A percentile compares a stretch with the other conserved stretches of the same genome.
These are phyloP conservation scores for Ophiosphaerella korrae DNA, from an alignment of 2,329 filamentous ascomycete species.

Conservation along the genomic window DNA sequence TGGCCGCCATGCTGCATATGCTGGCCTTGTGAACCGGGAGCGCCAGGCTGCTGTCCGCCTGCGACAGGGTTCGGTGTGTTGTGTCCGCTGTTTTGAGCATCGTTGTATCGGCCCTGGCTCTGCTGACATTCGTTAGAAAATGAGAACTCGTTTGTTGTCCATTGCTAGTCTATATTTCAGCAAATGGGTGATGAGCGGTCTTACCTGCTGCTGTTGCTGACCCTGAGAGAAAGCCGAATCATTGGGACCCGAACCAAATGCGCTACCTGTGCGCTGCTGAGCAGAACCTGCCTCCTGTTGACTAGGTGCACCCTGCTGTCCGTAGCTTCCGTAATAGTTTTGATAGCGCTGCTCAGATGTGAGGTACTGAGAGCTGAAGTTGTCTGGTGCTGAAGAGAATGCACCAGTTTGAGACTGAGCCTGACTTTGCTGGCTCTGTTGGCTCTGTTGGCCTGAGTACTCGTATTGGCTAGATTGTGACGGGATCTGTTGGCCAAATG, in stretches of 20 bases:
- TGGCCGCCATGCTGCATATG: slow-evolving; percentile 52
- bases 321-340: slow-evolving; percentile 66
- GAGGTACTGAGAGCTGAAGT: slow-evolving; percentile 82
- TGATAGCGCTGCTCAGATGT: slow-evolving; percentile 76
- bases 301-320: slow-evolving; percentile 58
- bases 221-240: slow-evolving; percentile 68
- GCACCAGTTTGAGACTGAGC: slow-evolving; percentile 65
- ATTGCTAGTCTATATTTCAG: slow-evolving; percentile 8
- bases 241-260: slow-evolving; percentile 67
- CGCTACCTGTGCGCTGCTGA: slow-evolving; percentile 78
- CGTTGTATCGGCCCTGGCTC: slow-evolving; percentile 72
- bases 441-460: slow-evolving; percentile 50
- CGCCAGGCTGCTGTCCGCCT: slow-evolving; percentile 57
- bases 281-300: slow-evolving; percentile 72
- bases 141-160: not conserved
- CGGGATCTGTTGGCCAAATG: slow-evolving; percentile 76
- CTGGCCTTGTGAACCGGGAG: slow-evolving; percentile 55
- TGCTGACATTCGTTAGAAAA: slow-evolving; percentile 27
- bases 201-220: slow-evolving; percentile 64
- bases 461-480: slow-evolving; percentile 56
- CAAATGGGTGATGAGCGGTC: slow-evolving; percentile 15
- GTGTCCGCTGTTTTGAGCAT: slow-evolving; percentile 84
- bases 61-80: slow-evolving; percentile 84
- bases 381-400: slow-evolving; percentile 75
- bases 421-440: slow-evolving; percentile 52